Base-by-base conservation (phyloP, 768 basidiomycete genomes). In the Sporobolomyces pararoseus region DNA sequence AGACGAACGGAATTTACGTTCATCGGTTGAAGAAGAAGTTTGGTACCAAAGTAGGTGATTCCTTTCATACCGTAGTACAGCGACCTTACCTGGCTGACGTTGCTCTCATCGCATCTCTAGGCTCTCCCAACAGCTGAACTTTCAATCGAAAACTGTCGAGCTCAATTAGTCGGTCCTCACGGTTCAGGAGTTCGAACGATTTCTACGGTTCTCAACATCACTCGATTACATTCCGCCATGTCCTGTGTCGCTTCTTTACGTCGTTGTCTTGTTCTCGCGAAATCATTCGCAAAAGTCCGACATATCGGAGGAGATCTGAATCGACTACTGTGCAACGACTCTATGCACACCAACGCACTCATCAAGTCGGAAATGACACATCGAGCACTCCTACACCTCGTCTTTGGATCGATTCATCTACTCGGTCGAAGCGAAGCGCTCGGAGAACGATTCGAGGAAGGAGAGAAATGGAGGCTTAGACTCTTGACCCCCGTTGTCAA, bases 1-100 rank as follows among this genome's bases (percentile, higher is more conserved):
- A 83, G 31, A 51, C 66, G 76, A 90, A 90, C 79, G 85, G 85
- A 31, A 85, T 91, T 63, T 81, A 82, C 72, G 79, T 88, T 2
- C 89, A 91, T 78, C 83, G 88, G 19, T 82, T 90, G 53, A 91
- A 91, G 80, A 83, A 88, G 78, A 90, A 90, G 79, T 82, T 89
- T 37, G 89, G 89, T 4, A 90, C 89, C 10, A 64, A 65, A 37
- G 68, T 64, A 31, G 25, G 61, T 9, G 19, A 49, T 19, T 52
- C n/a, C 7, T 19, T 21, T n/a, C 39, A 44, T 17, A 4, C 21
- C 52, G 10, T 46, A n/a, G 23, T 25, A 46, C 12, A 27, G 14
- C 42, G 17, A 7, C 16, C 39, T 14, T 25, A 1, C 23, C 51
- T 27, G 14, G n/a, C 23, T 12, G 35, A 25, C 21, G 4, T 31